Evolutionary conservation across 2,329 filamentous ascomycete species (phyloP).

Genomic region (Xylariaceae sp.): DNA sequence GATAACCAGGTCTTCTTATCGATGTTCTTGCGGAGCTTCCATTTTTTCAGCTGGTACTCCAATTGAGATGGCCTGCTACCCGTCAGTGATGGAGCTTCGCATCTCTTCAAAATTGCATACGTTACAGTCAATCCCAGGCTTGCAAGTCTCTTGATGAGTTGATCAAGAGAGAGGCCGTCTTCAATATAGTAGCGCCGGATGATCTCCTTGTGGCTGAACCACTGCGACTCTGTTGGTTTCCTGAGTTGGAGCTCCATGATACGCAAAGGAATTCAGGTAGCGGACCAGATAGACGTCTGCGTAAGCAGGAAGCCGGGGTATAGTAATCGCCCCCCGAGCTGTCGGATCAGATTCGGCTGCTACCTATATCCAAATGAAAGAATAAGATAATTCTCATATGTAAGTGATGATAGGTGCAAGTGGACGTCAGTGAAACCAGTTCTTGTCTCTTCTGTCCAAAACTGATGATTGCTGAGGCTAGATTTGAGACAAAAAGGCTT

Average conservation of each 20-base stretch:
- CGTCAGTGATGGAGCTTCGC: neutral
- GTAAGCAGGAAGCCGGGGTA: too few relatives aligned
- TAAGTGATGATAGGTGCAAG: too few relatives aligned
- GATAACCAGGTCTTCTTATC: neutral
- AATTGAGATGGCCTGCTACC: slow-evolving; percentile 2
- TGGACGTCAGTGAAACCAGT: too few relatives aligned
- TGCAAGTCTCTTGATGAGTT: neutral
- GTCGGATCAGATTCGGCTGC: too few relatives aligned
- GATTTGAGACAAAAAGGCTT: too few relatives aligned
- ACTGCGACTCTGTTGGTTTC: slow-evolving; percentile 6
- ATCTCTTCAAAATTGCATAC: neutral
- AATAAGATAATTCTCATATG: too few relatives aligned
- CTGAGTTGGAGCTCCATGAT: neutral
- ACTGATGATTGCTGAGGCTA: too few relatives aligned
- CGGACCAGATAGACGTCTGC: too few relatives aligned
- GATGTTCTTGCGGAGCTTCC: slow-evolving; percentile 7
- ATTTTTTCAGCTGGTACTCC: slow-evolving; percentile 4
- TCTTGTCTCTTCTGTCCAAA: too few relatives aligned
- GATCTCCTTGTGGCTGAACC: slow-evolving; percentile 1
- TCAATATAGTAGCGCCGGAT: slow-evolving; percentile 3
- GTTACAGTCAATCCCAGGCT: neutral
- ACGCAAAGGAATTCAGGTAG: too few relatives aligned
- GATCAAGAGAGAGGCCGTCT: slow-evolving; percentile 1
- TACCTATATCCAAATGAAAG: too few relatives aligned
- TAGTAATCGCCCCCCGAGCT: too few relatives aligned